Evolutionary conservation across 768 basidiomycete species (phyloP).

Genomic region (Porphyrellus cyaneotinctus): DNA sequence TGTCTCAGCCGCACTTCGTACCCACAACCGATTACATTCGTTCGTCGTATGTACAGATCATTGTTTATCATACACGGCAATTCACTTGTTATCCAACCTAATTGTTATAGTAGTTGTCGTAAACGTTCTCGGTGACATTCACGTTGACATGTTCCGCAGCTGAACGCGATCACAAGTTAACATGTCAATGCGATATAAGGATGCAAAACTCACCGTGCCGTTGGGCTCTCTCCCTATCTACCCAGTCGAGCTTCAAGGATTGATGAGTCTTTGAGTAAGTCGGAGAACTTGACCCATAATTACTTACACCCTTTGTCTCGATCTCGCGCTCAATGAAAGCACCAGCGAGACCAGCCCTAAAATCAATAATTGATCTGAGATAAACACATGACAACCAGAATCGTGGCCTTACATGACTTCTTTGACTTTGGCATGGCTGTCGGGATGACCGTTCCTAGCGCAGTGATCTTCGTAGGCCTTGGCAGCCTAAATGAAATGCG

Average conservation of each 20-base stretch:
- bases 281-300: neutral
- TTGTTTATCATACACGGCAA: too few species aligned
- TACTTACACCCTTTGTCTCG: slow-evolving; percentile 21
- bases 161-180: neutral
- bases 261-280: neutral
- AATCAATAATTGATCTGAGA: neutral
- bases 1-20: too few species aligned
- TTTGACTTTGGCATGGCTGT: slow-evolving; percentile 21
- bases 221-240: neutral
- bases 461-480: slow-evolving; percentile 19
- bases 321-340: slow-evolving; percentile 2
- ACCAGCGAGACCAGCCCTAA: slow-evolving; percentile 5
- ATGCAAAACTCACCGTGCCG: neutral
- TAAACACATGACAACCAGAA: neutral
- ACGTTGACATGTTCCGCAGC: neutral
- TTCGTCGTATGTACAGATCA: too few species aligned
- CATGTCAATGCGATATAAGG: neutral
- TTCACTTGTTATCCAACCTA: too few species aligned
- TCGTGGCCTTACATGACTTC: slow-evolving; percentile 15
- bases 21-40: too few species aligned
- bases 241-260: neutral
- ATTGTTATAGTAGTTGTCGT: too few species aligned
- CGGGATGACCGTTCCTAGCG: slow-evolving; percentile 15
- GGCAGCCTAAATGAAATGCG: slow-evolving; percentile 5
- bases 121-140: too few species aligned